Conservation (phyloP, 257 asterid genomes). For the Cinchona pubescens region DNA sequence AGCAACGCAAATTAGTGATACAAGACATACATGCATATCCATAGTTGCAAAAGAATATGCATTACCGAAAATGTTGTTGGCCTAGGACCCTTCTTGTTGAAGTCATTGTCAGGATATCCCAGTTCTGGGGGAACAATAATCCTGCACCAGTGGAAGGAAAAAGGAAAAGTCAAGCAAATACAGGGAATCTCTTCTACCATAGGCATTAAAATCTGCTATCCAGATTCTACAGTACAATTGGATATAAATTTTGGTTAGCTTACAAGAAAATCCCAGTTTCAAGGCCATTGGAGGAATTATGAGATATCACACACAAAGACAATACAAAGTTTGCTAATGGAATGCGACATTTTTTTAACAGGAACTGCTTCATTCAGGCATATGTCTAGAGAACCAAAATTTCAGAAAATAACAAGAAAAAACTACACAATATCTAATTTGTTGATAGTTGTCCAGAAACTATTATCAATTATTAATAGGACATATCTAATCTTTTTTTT, state of each 20-base stretch:
- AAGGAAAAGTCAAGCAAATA: slow-evolving; percentile 17
- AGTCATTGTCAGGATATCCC: slow-evolving; percentile 93
- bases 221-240: not conserved
- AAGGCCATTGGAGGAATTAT: not conserved
- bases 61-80: slow-evolving; percentile 97
- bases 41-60: not conserved
- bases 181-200: not conserved
- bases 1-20: not conserved
- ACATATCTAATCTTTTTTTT: not conserved
- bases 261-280: not conserved
- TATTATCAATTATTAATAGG: not conserved
- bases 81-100: slow-evolving; percentile 89
- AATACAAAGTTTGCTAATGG: not conserved
- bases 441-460: not conserved
- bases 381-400: not conserved
- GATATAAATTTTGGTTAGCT: not conserved
- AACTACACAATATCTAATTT: not conserved
- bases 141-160: slow-evolving; percentile 40
- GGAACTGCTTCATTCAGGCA: not conserved
- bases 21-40: not conserved
- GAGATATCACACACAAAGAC: not conserved
- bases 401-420: too few species aligned
- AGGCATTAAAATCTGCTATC: not conserved
- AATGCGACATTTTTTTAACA: not conserved
- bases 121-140: slow-evolving; percentile 91